Evolutionary conservation across 1,139 yeast species (phyloP).

Genomic region (Debaryomyces sp.): DNA sequence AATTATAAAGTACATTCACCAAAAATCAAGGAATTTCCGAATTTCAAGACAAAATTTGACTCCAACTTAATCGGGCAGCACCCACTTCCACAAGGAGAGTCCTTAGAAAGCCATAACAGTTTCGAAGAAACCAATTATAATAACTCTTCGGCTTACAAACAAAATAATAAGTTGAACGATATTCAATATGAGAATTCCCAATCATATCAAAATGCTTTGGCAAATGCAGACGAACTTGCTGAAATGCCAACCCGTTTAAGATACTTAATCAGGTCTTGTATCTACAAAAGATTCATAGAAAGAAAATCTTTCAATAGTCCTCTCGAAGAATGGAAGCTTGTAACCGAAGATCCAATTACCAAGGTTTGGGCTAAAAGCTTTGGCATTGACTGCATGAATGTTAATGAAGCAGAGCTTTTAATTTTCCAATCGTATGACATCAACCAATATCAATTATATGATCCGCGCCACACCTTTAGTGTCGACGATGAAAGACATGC

Average conservation of each 20-base stretch:
- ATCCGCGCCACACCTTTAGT: slow-evolving; percentile 33
- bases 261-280: slow-evolving; percentile 52
- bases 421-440: slow-evolving; percentile 43
- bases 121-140: slow-evolving; percentile 10
- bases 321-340: slow-evolving; percentile 48
- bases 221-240: slow-evolving; percentile 38
- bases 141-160: slow-evolving; percentile 11
- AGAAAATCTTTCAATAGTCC: slow-evolving; percentile 9
- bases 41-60: slow-evolving; percentile 40
- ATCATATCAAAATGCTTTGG: slow-evolving; percentile 29
- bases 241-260: slow-evolving; percentile 52
- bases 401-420: slow-evolving; percentile 55
- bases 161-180: slow-evolving; percentile 23
- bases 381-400: slow-evolving; percentile 53
- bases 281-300: slow-evolving; percentile 48
- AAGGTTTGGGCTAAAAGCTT: slow-evolving; percentile 58
- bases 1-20: slow-evolving; percentile 51
- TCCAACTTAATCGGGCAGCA: slow-evolving; percentile 26
- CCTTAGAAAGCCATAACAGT: slow-evolving; percentile 4
- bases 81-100: slow-evolving; percentile 9
- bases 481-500: slow-evolving; percentile 22
- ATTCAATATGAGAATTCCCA: slow-evolving; percentile 38
- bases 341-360: slow-evolving; percentile 58
- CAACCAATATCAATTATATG: slow-evolving; percentile 25
- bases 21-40: slow-evolving; percentile 48